phyloP scores from a whole-genome alignment of 139 green algal species.

The Chlorella sp. region DNA sequence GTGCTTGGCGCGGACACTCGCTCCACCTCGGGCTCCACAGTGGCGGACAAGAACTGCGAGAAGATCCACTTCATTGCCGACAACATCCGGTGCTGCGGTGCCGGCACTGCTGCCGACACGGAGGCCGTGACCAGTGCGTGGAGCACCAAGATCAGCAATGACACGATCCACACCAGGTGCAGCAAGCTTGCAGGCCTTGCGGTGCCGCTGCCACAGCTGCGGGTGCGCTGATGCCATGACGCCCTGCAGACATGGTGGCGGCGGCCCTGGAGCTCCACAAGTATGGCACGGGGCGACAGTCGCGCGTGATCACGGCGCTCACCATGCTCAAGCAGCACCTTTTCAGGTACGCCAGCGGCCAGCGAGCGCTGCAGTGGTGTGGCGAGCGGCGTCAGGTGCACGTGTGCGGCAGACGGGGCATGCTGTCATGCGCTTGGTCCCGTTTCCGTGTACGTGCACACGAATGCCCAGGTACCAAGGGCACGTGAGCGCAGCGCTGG shows the following conservation, averaged over 20 bases:
- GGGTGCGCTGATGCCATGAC: too few relatives aligned
- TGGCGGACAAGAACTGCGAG: constrained; percentile 99
- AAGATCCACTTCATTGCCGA: constrained; percentile 98
- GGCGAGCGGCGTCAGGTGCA: too few relatives aligned
- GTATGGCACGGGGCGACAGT: constrained; percentile 74
- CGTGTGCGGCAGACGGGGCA: too few relatives aligned
- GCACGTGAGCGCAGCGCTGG: constrained; percentile 88
- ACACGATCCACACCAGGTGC: not conserved
- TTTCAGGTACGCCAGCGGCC: constrained; percentile 62
- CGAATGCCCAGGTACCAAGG: constrained; percentile 89
- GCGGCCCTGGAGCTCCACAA: constrained; percentile 86
- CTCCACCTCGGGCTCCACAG: constrained; percentile 88
- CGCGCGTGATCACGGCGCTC: constrained; percentile 85
- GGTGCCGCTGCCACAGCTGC: too few relatives aligned
- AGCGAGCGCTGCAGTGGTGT: not conserved
- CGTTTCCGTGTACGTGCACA: too few relatives aligned
- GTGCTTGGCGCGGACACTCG: constrained; percentile 96
- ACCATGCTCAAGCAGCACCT: constrained; percentile 97
- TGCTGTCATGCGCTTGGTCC: too few relatives aligned
- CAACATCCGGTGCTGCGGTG: constrained; percentile 99
- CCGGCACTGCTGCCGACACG: constrained; percentile 95
- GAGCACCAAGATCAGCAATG: not conserved
- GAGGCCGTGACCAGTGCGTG: constrained; percentile 87
- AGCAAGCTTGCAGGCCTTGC: not conserved
- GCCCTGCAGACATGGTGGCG: constrained; percentile 87